Base-by-base conservation (phyloP, 1,284 basidiomycete genomes). In the Pseudomicrostroma phylloplanum region DNA sequence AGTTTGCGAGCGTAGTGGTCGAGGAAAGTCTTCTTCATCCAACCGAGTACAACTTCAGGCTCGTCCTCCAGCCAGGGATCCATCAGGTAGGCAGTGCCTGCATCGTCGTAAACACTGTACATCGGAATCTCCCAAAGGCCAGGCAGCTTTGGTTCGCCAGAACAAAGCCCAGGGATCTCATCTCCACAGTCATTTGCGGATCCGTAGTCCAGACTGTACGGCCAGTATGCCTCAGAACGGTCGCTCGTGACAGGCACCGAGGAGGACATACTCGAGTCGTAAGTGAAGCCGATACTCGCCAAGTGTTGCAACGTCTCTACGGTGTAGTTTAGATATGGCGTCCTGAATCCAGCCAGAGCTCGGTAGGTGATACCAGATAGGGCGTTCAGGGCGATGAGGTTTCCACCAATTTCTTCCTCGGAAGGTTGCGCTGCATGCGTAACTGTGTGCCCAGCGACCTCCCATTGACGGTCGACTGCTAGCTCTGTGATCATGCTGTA, bases 401-500 rank as follows among this genome's bases (percentile, higher is more conserved):
- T 90, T 61, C 89, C 89, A 73, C 88, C 84, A 66, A 91, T 49
- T 25, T 72, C 68, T 7, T 82, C 73, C 0, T 84, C 81, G 8
- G 86, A 86, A 23, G 82, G 79, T 58, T 86, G 87, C 64, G 69
- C 79, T 36, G 89, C 86, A 79, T 90, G 89, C n/a, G 88, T 89
- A 87, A 91, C 90, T 42, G 88, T 89, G 79, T 89, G 88, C 80
- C 90, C 89, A n/a, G 87, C 89, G 66, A 91, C 88, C 75, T 91
- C 89, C 78, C 91, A 90, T 42, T 89, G 89, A 7, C 86, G 87
- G 43, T 48, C 15, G 51, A 90, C 88, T 78, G 82, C 90, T 86
- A 87, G 90, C 78, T 91, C 88, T 80, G 89, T 91, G 56, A 91
- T 87, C 67, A 73, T 70, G 11, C 87, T 87, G 77, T 86, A 89